Percentiles rank a stretch among this genome's conserved stretches.
These are phyloP conservation scores for Phytophthora lateralis DNA, from an alignment of 352 stramenopile genomes.

Conservation along the genomic window DNA sequence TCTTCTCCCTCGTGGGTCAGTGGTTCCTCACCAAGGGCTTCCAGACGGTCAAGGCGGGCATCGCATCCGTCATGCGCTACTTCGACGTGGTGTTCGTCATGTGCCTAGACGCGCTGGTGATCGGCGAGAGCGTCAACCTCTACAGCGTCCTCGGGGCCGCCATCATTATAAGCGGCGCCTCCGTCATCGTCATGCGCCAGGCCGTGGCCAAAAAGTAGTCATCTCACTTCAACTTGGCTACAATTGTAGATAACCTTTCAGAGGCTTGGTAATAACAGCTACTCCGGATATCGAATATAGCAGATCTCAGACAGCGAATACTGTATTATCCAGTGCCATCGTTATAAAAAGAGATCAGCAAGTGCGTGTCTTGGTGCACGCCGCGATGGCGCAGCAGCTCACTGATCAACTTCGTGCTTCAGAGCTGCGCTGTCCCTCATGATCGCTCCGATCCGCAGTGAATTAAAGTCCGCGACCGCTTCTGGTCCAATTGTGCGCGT, in stretches of 20 bases:
- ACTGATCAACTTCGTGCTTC: constrained; percentile 5
- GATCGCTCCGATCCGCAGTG: constrained; percentile 19
- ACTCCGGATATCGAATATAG: no score
- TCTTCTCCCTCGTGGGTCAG: constrained; percentile 58
- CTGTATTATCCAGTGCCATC: neutral
- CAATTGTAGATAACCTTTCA: no score
- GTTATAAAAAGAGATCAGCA: constrained; percentile 3
- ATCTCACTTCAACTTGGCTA: neutral
- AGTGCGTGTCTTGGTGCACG: constrained; percentile 9
- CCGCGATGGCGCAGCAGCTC: constrained; percentile 3
- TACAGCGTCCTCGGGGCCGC: constrained; percentile 56
- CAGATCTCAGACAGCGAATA: neutral
- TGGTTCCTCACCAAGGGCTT: constrained; percentile 65
- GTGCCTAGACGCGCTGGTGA: constrained; percentile 48
- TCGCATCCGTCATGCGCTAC: constrained; percentile 73
- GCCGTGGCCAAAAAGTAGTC: constrained; percentile 5
- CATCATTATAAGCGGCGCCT: constrained; percentile 56
- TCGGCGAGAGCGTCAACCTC: constrained; percentile 54
- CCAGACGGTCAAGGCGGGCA: constrained; percentile 61
- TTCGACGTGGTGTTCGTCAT: constrained; percentile 79
- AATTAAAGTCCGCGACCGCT: neutral
- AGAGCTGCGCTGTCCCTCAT: neutral
- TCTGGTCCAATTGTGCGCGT: constrained; percentile 15
- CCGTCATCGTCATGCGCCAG: constrained; percentile 53
- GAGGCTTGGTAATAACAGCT: no score